Evolutionary conservation across 2,329 filamentous ascomycete species (phyloP).

Genomic region (Ceratocystis huliohia): DNA sequence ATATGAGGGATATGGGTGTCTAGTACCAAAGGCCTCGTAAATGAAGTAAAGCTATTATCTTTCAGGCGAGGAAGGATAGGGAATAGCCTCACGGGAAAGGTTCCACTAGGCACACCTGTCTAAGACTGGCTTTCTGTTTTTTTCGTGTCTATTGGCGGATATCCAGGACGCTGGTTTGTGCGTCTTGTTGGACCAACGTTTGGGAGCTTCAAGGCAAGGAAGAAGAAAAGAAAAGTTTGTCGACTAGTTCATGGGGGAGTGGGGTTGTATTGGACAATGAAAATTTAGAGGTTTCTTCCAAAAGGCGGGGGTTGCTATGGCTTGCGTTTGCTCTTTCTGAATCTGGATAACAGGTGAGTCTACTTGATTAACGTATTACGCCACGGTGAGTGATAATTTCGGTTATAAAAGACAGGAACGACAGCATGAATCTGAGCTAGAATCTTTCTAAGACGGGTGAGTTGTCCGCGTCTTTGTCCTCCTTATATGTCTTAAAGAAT

Average conservation of each 20-base stretch:
- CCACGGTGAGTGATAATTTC: background rate
- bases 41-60: background rate
- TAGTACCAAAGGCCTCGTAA: background rate
- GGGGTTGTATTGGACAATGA: background rate
- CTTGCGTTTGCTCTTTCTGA: background rate
- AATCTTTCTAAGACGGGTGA: background rate
- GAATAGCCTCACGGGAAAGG: background rate
- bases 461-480: background rate
- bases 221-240: background rate
- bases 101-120: background rate
- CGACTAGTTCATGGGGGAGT: background rate
- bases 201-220: background rate
- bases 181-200: background rate
- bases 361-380: background rate
- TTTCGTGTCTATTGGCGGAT: background rate
- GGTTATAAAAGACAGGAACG: background rate
- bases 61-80: background rate
- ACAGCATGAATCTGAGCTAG: background rate
- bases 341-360: background rate
- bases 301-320: slow-evolving; percentile 1
- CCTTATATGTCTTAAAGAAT: background rate
- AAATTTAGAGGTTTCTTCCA: background rate
- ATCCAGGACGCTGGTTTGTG: background rate
- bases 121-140: background rate
- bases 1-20: background rate